Base-by-base conservation (phyloP, 1,284 basidiomycete species). In the Cystobasidium pallidum region DNA sequence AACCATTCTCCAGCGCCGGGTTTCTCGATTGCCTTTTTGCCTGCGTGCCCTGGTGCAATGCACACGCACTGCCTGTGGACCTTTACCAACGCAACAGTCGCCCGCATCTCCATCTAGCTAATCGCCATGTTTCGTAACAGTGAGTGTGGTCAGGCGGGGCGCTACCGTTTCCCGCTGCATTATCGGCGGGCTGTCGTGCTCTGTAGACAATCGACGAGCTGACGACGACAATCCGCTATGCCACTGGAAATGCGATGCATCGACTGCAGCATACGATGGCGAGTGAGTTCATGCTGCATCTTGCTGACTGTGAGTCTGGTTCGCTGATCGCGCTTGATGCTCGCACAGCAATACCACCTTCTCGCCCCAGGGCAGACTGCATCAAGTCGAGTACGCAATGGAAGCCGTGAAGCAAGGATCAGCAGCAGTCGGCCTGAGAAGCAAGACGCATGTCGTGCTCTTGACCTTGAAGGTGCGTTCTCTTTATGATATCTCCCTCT, bases 391-490 rank as follows among this genome's bases (percentile, higher is more conserved):
- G 83, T 99, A 99, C 86, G 94, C 96, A 3, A 88, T 97, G 72
- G 96, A 99, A 83, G 96, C 96, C 75, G 95, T 99, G 77, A 99
- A 99, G 86, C 96, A 99, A 81, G 96, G 96, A 75, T 97, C 94
- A 74, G 96, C 96, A 26, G 95, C 94, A 36, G 94, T 99, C 61
- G 96, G 96, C 51, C 82, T 99, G 78, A 88, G 94, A 76, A 94
- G 91, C 72, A 92, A 94, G 83, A 98, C 92, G 0, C 96, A 99
- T 82, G 90, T 94, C 26, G 87, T 99, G 70, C 85, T 99, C 30
- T 84, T 99, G 63, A 94, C 95, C 8, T 83, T 99, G 74, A 99
- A 96, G 86, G 92, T 90, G 57, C 43, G n/a, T 32, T 19, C 24
- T 7, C 34, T 39, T n/a, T 19, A 17, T 19, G 11, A 39, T 17